Evolutionary conservation across 352 stramenopile genomes (phyloP).

Genomic region (Aphanomyces invadans): DNA sequence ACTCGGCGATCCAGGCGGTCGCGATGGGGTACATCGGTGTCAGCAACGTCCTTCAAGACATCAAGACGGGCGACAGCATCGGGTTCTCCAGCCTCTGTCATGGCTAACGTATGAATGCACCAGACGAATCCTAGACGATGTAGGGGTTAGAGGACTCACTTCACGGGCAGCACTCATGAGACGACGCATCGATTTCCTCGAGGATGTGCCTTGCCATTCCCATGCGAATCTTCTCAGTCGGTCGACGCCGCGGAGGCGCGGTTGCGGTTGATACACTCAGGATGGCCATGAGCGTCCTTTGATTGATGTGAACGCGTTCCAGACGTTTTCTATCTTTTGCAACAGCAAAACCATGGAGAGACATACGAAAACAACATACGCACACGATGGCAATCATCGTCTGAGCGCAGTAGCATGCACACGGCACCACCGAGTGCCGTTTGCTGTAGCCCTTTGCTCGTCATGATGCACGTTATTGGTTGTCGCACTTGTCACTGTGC

Average conservation of each 20-base stretch:
- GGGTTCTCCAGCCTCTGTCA: conserved; percentile 59
- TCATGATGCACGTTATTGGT: too few relatives aligned
- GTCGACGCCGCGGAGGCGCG: too few relatives aligned
- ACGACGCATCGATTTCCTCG: too few relatives aligned
- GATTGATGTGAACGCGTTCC: not conserved
- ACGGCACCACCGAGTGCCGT: not conserved
- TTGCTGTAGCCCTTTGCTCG: too few relatives aligned
- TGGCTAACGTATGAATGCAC: conserved; percentile 21
- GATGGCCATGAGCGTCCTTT: too few relatives aligned
- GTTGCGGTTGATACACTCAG: too few relatives aligned
- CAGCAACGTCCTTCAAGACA: conserved; percentile 44
- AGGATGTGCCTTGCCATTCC: too few relatives aligned
- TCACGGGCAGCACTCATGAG: not conserved
- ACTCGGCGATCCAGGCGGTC: conserved; percentile 59
- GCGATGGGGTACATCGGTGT: conserved; percentile 65
- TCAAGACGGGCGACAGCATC: conserved; percentile 49
- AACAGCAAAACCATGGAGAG: too few relatives aligned
- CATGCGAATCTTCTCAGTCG: too few relatives aligned
- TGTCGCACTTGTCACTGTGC: too few relatives aligned
- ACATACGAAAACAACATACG: too few relatives aligned
- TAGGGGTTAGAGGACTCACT: not conserved
- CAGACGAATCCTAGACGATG: not conserved
- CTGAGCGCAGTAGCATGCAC: not conserved
- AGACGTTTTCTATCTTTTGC: not conserved
- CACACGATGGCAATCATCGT: not conserved